Base-by-base conservation (phyloP, 1,284 basidiomycete genomes). In the Inonotus hispidus region DNA sequence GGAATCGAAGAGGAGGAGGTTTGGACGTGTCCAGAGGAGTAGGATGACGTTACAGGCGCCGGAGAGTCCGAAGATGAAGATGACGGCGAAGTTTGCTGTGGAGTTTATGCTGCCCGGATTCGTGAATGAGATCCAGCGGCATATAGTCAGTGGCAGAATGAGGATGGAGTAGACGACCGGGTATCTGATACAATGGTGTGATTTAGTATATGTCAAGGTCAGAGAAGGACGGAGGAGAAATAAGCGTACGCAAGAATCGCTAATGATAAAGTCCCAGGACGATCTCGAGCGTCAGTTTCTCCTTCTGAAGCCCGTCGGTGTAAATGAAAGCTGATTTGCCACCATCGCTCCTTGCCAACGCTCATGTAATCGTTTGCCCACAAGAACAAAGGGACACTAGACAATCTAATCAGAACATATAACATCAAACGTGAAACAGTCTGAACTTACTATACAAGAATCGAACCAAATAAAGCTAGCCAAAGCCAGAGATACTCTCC, bases 401-500 rank as follows among this genome's bases (percentile, higher is more conserved):
- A 32, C 32, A 32, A 4, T 3, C 3, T 32, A 32, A 32, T 32
- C 32, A 32, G 32, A 32, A 4, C 32, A 32, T 3, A 32, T 8
- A 32, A 74, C 74, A 32, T n/a, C 32, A 32, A 32, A 32, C 32
- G n/a, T n/a, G 32, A 32, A 32, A 32, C 3, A 3, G 32, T 4
- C 3, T 3, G 14, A 3, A 43, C 41, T 14, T 13, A 43, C 41
- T 78, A 79, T 1, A 72, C 64, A 13, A 72, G 25, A 16, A 74
- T 56, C 13, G 76, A 76, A 53, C 73, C 65, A 21, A 65, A 64
- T 4, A 77, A 68, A 0, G 76, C 72, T 37, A 75, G 60, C 77
- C 78, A 79, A 57, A 79, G 69, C 77, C 78, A 79, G 37, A 78
- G 56, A 59, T 79, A 79, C 64, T 78, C 77, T 3, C 75, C 75